Percentiles rank a stretch among this genome's conserved stretches.
phyloP scores from a whole-genome alignment of 768 basidiomycete genomes.

The Grammothele lineata region DNA sequence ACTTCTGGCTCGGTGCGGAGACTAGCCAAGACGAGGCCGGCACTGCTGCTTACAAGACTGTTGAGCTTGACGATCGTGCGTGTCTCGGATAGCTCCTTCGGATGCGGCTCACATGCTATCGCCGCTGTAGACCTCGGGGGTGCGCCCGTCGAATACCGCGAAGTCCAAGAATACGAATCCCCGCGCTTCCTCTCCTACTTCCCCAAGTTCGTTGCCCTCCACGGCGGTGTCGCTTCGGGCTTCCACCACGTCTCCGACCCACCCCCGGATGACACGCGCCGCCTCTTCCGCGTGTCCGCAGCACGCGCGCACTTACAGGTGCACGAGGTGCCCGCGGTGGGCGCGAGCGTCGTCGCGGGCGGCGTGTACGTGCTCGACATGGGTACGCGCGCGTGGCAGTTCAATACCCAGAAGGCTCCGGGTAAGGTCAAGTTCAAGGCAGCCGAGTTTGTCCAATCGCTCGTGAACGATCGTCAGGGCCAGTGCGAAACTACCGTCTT shows the following conservation, averaged over 20 bases:
- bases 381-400: conserved; percentile 47
- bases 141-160: conserved; percentile 56
- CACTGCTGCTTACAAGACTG: conserved; percentile 63
- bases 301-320: conserved; percentile 28
- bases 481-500: conserved; percentile 44
- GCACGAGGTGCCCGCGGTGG: conserved; percentile 43
- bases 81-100: conserved; percentile 3
- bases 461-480: conserved; percentile 39
- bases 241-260: conserved; percentile 45
- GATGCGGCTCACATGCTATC: neutral
- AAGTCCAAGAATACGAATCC: conserved; percentile 58
- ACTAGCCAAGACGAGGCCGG: conserved; percentile 59
- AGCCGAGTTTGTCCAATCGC: conserved; percentile 50
- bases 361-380: conserved; percentile 61
- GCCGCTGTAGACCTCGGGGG: conserved; percentile 44
- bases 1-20: conserved; percentile 61
- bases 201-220: conserved; percentile 40
- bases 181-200: conserved; percentile 47
- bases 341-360: conserved; percentile 46
- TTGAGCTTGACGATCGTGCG: conserved; percentile 62
- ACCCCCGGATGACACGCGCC: conserved; percentile 41
- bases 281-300: conserved; percentile 47
- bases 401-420: conserved; percentile 49
- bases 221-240: conserved; percentile 46
- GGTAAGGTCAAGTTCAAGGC: conserved; percentile 60